phyloP scores from a whole-genome alignment of 805 yeast species.

The Candida germanica region DNA sequence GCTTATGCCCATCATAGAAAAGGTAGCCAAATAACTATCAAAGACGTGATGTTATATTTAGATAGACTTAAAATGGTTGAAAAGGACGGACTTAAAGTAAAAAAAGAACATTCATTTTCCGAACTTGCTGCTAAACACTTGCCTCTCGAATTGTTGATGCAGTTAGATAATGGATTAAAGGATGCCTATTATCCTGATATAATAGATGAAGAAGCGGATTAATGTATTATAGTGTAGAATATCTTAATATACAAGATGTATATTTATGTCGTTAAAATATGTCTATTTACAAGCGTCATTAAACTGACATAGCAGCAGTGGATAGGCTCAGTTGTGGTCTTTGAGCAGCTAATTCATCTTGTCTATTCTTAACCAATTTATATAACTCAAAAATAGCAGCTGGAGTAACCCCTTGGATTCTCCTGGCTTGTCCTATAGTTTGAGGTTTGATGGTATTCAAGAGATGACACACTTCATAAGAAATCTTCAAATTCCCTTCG shows the following conservation, averaged over 20 bases:
- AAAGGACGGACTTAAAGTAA: conserved; percentile 9
- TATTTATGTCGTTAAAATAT: no score
- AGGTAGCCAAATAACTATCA: conserved; percentile 23
- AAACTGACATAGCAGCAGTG: no score
- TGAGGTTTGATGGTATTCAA: conserved; percentile 77
- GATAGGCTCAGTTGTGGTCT: conserved; percentile 11
- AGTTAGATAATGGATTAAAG: conserved; percentile 29
- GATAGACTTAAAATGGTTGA: conserved; percentile 26
- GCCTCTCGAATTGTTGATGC: conserved; percentile 34
- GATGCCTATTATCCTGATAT: conserved; percentile 1
- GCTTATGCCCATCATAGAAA: conserved; percentile 35
- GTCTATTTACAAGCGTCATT: conserved; percentile 16
- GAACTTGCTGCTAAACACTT: conserved; percentile 31
- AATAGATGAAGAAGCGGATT: neutral
- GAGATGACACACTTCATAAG: conserved; percentile 68
- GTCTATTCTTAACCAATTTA: conserved; percentile 43
- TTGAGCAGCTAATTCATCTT: conserved; percentile 19
- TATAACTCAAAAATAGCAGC: conserved; percentile 84
- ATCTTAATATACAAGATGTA: no score
- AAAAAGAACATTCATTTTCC: conserved; percentile 22
- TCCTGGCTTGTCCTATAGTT: conserved; percentile 91
- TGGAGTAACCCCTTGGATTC: conserved; percentile 94
- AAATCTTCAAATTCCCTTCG: conserved; percentile 51
- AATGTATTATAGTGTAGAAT: conserved; percentile 9
- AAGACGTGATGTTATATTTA: conserved; percentile 34